These are phyloP conservation scores for Inosperma sp. DNA, from an alignment of 768 basidiomycete species.

Conservation along the genomic window DNA sequence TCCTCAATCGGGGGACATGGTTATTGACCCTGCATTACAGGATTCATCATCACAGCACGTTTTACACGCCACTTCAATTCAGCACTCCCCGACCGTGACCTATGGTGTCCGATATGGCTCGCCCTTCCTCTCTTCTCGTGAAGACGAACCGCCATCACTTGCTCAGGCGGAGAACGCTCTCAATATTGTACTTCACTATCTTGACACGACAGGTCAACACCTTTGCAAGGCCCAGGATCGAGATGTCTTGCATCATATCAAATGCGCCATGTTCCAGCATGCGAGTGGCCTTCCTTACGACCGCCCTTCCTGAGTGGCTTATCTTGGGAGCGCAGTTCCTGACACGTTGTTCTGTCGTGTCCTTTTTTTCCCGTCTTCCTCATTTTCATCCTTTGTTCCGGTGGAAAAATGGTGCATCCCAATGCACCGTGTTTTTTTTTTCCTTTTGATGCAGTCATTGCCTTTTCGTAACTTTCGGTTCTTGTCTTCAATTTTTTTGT, in stretches of 20 bases:
- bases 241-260: conserved; percentile 42
- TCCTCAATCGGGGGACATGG: not conserved
- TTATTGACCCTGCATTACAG: conserved; percentile 14
- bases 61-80: conserved; percentile 16
- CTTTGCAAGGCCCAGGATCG: conserved; percentile 34
- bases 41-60: conserved; percentile 4
- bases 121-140: not conserved
- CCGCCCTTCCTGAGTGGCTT: conserved; percentile 8
- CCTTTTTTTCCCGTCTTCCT: too few relatives aligned
- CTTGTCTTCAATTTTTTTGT: too few relatives aligned
- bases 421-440: too few relatives aligned
- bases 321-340: too few relatives aligned
- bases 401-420: too few relatives aligned
- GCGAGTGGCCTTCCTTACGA: conserved; percentile 25
- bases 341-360: too few relatives aligned
- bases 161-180: conserved; percentile 51
- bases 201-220: conserved; percentile 35
- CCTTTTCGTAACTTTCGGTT: too few relatives aligned
- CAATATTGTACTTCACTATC: conserved; percentile 48
- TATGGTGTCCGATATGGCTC: conserved; percentile 1
- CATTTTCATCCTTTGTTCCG: too few relatives aligned
- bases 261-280: conserved; percentile 50
- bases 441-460: too few relatives aligned
- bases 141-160: conserved; percentile 14
- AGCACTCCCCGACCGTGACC: conserved; percentile 15